These are phyloP conservation scores for Apophysomyces sp. DNA, from an alignment of 371 early-diverging fungal species.

Conservation along the genomic window DNA sequence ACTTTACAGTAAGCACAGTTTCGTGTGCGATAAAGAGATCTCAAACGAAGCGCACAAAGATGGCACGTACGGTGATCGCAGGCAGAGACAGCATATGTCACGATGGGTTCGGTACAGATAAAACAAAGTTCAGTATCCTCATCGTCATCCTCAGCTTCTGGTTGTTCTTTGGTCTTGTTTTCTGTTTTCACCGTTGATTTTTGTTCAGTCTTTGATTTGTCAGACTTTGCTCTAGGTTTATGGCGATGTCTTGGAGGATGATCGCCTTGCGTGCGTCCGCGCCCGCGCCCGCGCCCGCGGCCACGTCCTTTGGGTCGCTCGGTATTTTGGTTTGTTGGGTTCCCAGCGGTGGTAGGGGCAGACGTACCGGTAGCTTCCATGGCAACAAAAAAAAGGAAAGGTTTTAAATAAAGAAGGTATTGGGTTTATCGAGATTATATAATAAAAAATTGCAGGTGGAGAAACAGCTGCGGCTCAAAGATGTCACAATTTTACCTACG, in stretches of 20 bases:
- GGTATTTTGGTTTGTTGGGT: not conserved
- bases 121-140: slow-evolving; percentile 69
- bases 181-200: not conserved
- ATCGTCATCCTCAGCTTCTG: slow-evolving; percentile 17
- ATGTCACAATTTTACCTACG: too few relatives aligned
- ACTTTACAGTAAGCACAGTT: slow-evolving; percentile 93
- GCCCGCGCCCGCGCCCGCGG: not conserved
- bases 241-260: not conserved
- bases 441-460: too few relatives aligned
- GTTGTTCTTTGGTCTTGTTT: not conserved
- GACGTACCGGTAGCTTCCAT: too few relatives aligned
- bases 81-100: slow-evolving; percentile 79
- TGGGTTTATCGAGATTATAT: too few relatives aligned
- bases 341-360: not conserved
- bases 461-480: too few relatives aligned
- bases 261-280: not conserved
- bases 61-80: slow-evolving; percentile 95
- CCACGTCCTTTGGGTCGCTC: not conserved
- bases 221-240: not conserved
- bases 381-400: too few relatives aligned
- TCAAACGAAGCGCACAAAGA: slow-evolving; percentile 82
- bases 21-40: slow-evolving; percentile 83
- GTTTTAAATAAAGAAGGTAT: too few relatives aligned
- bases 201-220: not conserved
- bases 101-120: slow-evolving; percentile 89